Percentiles rank a stretch among this genome's conserved stretches.
Evolutionary conservation across 1,284 basidiomycete species (phyloP).

Genomic region (Ganoderma sp.): DNA sequence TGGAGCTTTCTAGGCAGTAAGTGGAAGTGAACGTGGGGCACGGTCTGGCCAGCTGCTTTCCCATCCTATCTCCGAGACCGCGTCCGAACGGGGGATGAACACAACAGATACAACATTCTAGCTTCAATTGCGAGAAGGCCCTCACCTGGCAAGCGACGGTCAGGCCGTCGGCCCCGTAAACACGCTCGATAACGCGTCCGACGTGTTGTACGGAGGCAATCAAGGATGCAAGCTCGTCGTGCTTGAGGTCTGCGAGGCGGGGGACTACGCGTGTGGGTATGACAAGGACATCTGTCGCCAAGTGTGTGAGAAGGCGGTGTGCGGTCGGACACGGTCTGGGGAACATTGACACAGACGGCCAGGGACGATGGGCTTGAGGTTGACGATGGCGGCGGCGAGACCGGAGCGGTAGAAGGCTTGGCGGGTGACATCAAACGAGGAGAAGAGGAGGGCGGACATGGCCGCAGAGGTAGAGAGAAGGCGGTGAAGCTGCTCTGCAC

Average conservation of each 20-base stretch:
- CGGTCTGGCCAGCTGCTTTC: constrained; percentile 81
- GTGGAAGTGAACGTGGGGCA: constrained; percentile 93
- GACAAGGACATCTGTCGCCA: constrained; percentile 81
- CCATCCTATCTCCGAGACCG: constrained; percentile 69
- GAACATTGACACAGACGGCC: constrained; percentile 71
- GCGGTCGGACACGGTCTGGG: background rate
- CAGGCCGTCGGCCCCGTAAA: constrained; percentile 76
- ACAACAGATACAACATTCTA: background rate
- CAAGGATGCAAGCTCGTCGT: constrained; percentile 76
- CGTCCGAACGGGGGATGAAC: background rate
- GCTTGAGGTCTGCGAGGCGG: constrained; percentile 74
- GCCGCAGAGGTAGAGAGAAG: background rate
- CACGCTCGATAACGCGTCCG: constrained; percentile 69
- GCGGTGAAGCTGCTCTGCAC: background rate
- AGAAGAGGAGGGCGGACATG: constrained; percentile 68
- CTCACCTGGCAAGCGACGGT: constrained; percentile 86
- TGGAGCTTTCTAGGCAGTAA: constrained; percentile 78
- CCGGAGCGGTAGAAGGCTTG: constrained; percentile 81
- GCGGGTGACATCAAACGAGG: constrained; percentile 82
- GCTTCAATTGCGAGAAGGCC: background rate
- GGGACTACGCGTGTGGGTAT: constrained; percentile 79
- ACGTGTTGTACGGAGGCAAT: constrained; percentile 80
- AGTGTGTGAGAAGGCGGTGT: constrained; percentile 5
- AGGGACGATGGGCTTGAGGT: constrained; percentile 91
- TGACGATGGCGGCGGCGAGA: constrained; percentile 84